A percentile compares a stretch with the other conserved stretches of the same genome.
Evolutionary conservation across 768 basidiomycete species (phyloP).

Genomic region (Lanmaoa pseudosensibilis): DNA sequence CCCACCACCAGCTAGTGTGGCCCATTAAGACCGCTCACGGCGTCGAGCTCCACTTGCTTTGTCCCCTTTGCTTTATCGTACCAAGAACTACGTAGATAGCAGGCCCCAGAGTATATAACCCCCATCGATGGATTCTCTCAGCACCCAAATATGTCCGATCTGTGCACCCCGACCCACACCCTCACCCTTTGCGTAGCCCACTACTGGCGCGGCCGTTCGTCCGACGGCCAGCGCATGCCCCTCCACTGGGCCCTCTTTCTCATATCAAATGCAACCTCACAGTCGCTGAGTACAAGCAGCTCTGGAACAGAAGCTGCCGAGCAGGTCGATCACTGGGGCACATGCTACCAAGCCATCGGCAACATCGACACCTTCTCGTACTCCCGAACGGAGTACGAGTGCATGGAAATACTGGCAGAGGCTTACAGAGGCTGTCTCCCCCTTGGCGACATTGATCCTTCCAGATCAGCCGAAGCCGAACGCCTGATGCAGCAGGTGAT

Average conservation of each 20-base stretch:
- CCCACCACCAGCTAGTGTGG: not conserved
- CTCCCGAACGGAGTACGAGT: constrained; percentile 28
- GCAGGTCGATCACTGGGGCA: constrained; percentile 32
- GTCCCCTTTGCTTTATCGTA: constrained; percentile 15
- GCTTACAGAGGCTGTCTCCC: constrained; percentile 33
- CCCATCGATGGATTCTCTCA: not conserved
- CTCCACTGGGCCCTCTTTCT: constrained; percentile 35
- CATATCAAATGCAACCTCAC: constrained; percentile 22
- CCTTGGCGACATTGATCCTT: constrained; percentile 21
- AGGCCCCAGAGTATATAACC: constrained; percentile 7
- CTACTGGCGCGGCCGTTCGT: constrained; percentile 28
- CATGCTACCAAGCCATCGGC: constrained; percentile 31
- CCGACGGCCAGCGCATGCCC: constrained; percentile 23
- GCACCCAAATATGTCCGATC: constrained; percentile 17
- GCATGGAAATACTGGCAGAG: constrained; percentile 32
- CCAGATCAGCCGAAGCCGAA: constrained; percentile 14
- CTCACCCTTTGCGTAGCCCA: constrained; percentile 31
- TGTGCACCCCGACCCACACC: constrained; percentile 10
- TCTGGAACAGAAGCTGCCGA: constrained; percentile 23
- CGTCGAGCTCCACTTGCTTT: constrained; percentile 11
- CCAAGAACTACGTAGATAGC: constrained; percentile 6
- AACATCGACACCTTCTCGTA: constrained; percentile 31
- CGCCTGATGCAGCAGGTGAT: constrained; percentile 24
- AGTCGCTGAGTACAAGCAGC: constrained; percentile 23
- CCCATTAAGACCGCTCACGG: no score